Evolutionary conservation across 78 protist species (phyloP), one percentile per base, ranked within the genome.

Genomic region (Tieghemostelium lacteum): DNA sequence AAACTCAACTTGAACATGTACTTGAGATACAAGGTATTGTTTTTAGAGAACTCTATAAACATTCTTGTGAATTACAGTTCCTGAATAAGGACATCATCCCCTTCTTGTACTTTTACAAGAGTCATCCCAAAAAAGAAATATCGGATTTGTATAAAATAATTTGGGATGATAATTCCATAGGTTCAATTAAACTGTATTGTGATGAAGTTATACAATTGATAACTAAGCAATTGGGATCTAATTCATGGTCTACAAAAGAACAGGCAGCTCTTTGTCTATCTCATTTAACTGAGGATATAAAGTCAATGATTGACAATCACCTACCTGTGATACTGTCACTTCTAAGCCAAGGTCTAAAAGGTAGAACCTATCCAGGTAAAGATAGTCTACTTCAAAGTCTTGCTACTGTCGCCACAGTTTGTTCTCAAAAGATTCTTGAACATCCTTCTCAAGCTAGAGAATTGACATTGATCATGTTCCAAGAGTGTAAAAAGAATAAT

Each of bases 401-500:
- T 29, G 57, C 93, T 8, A 65, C 93, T 36, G 14, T 88, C 29
- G 73, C 62, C 3, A 39, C 87, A 16, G 57, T 69, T 17, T 88
- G 78, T 28, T 10, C 28, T 17, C 49, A 88, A n/a, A 39, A 26
- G 12, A 88, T 88, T 61, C 26, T 8, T 12, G 29, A 54, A 8
- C 6, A 28, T 3, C 12, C 42, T 17, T 17, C 54, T 29, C 22
- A 65, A 3, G 55, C 3, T 28, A 4, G 28, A 0, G 78, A 75
- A 40, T 20, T 88, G 19, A 24, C 66, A 24, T 33, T 24, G n/a
- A 50, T 54, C 20, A 60, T 88, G 83, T 45, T 88, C 26, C 63
- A 50, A 19, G 93, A 88, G 39, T 88, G 93, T 63, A 88, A 88
- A 37, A 88, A 88, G 86, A 73, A 49, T 45, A 87, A 88, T 71